Evolutionary conservation across 2,329 filamentous ascomycete genomes (phyloP).

Genomic region (Rhinocladiella similis): DNA sequence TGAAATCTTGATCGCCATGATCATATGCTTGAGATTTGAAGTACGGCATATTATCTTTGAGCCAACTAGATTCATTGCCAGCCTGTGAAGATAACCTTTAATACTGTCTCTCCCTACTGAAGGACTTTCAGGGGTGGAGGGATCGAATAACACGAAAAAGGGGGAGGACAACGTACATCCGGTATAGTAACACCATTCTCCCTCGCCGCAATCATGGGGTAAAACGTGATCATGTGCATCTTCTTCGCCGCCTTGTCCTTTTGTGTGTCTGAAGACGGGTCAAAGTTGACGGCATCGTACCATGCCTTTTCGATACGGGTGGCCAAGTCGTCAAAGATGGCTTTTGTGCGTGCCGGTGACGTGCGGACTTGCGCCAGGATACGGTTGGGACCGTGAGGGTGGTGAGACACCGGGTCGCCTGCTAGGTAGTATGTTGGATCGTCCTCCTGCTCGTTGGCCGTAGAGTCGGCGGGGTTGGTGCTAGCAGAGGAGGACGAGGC

Average conservation of each 20-base stretch:
- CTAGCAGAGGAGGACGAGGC: no score
- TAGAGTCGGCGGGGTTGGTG: no score
- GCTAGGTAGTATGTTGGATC: constrained; percentile 15
- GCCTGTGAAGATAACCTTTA: constrained; percentile 6
- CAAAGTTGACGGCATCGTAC: constrained; percentile 21
- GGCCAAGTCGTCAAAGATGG: constrained; percentile 25
- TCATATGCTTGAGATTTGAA: constrained; percentile 23
- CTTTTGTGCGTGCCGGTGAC: constrained; percentile 21
- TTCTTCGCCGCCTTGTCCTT: constrained; percentile 17
- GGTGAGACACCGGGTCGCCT: constrained; percentile 17
- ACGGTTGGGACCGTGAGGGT: constrained; percentile 14
- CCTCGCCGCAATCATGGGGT: constrained; percentile 23
- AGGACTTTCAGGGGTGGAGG: no score
- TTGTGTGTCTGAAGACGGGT: constrained; percentile 1
- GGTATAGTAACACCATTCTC: constrained; percentile 27
- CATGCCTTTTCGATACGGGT: constrained; percentile 23
- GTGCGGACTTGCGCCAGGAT: constrained; percentile 14
- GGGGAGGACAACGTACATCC: constrained; percentile 19
- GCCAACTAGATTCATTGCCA: constrained; percentile 24
- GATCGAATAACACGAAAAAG: no score
- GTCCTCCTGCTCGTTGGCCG: background rate
- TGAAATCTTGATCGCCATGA: constrained; percentile 18
- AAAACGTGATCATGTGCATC: constrained; percentile 22
- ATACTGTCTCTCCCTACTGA: no score
- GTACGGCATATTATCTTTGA: constrained; percentile 24